Base-by-base conservation (phyloP, 2,329 filamentous ascomycete genomes). In the Talaromyces sp. region DNA sequence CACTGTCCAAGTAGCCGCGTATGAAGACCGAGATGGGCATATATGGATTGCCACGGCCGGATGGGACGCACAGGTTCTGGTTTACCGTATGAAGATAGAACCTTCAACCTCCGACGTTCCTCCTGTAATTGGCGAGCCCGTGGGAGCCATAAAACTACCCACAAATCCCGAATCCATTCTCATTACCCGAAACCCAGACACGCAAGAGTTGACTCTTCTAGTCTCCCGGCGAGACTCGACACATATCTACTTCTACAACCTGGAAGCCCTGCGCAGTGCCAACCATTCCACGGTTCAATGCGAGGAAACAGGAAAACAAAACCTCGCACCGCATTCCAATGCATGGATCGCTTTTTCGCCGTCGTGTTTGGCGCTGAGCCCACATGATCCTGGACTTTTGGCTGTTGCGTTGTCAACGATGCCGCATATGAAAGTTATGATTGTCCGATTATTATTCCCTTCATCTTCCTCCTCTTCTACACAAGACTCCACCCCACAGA, bases 331-430 rank as follows among this genome's bases (percentile, higher is more conserved):
- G 1, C 81, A 85, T 67, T 85, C 84, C 3, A 87, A 84, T 67
- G 80, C 85, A n/a, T 88, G 86, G 86, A 73, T 86, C 15, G 79
- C 84, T 1, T 88, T 88, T 68, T 85, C 84, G 0, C 85, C 85
- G 0, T 82, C 83, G 7, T 81, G 81, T 52, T 74, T 88, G 22
- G 80, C 83, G 9, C 69, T 84, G 1, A 84, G 78, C 61, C 86
- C 86, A 0, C 78, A 74, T 2, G 82, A 88, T 65, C 73, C 81
- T 1, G 77, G 77, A 4, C 69, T 88, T 1, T 65, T 86, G 1
- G 86, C 85, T 1, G 78, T 88, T 7, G 85, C 84, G 11, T 87
- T 85, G 0, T 86, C 83, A 2, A 80, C 83, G 1, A 77, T 85
- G 1, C 85, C 86, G 2, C 81, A 85, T 65, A 84, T 88, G 82